Percentiles rank a stretch among this genome's conserved stretches.
phyloP scores from a whole-genome alignment of 352 stramenopile species.

The Pythium scleroteichum region DNA sequence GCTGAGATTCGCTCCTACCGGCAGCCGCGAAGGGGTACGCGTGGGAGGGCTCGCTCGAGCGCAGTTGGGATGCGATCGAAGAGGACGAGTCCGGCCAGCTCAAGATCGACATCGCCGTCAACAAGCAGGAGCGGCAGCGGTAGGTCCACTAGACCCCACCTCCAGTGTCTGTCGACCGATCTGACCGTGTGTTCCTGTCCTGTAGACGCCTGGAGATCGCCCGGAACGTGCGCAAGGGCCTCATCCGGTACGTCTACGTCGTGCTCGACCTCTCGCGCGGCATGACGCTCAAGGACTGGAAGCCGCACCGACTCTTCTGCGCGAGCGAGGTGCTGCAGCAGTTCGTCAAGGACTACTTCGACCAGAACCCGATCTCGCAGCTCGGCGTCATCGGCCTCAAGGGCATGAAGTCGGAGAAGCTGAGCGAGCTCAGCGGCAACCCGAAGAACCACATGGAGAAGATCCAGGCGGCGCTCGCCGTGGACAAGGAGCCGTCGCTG shows the following conservation, averaged over 20 bases:
- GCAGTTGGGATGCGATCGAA: conserved; percentile 85
- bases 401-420: conserved; percentile 88
- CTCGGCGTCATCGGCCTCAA: conserved; percentile 90
- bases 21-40: conserved; percentile 57
- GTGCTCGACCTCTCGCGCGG: conserved; percentile 85
- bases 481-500: conserved; percentile 88
- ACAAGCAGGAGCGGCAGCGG: conserved; percentile 75
- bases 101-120: conserved; percentile 66
- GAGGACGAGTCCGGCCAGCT: conserved; percentile 83
- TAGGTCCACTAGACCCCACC: conserved; percentile 23
- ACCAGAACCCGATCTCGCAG: conserved; percentile 94
- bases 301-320: conserved; percentile 75
- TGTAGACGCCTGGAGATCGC: conserved; percentile 72
- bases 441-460: conserved; percentile 84
- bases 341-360: conserved; percentile 92
- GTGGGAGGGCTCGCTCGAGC: conserved; percentile 84
- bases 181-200: conserved; percentile 2
- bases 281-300: conserved; percentile 88
- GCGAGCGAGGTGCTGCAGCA: conserved; percentile 72
- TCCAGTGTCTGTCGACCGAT: background rate
- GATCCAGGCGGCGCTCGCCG: conserved; percentile 59
- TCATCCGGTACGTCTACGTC: conserved; percentile 88
- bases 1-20: conserved; percentile 8
- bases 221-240: conserved; percentile 81
- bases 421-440: conserved; percentile 91